Percentiles rank a stretch among this genome's conserved stretches.
Evolutionary conservation across 1,284 basidiomycete genomes (phyloP).

Genomic region (Xerocomus amazonicus): DNA sequence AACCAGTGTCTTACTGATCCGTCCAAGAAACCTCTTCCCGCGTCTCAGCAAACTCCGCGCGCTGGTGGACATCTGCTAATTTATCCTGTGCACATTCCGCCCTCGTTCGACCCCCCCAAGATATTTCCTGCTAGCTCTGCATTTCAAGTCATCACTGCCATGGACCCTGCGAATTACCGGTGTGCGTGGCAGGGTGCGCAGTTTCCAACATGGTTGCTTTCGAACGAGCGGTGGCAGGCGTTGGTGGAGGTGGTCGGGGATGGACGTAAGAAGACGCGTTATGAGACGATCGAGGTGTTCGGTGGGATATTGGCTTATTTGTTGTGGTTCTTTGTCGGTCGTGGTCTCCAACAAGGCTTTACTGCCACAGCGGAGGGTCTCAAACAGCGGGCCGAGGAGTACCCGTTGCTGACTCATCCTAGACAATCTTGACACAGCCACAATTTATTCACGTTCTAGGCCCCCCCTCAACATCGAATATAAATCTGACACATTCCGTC

Average conservation of each 20-base stretch:
- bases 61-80: slow-evolving; percentile 48
- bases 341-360: slow-evolving; percentile 46
- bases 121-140: slow-evolving; percentile 36
- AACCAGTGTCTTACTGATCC: slow-evolving; percentile 49
- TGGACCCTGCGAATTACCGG: slow-evolving; percentile 52
- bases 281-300: slow-evolving; percentile 65
- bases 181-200: slow-evolving; percentile 53
- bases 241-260: slow-evolving; percentile 47
- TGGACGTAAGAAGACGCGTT: slow-evolving; percentile 45
- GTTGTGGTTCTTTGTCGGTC: slow-evolving; percentile 44
- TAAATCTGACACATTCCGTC: slow-evolving; percentile 10
- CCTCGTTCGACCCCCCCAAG: slow-evolving; percentile 42
- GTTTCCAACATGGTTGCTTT: slow-evolving; percentile 47
- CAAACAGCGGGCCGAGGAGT: slow-evolving; percentile 49
- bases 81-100: slow-evolving; percentile 54
- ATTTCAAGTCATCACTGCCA: slow-evolving; percentile 40
- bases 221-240: slow-evolving; percentile 61
- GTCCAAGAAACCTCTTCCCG: slow-evolving; percentile 37
- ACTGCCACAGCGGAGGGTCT: slow-evolving; percentile 55
- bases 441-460: slow-evolving; percentile 21
- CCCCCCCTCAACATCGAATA: slow-evolving; percentile 9
- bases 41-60: slow-evolving; percentile 41
- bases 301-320: slow-evolving; percentile 53
- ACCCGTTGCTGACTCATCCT: slow-evolving; percentile 20
- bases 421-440: slow-evolving; percentile 33